phyloP scores from a whole-genome alignment of 345 rosid species.

The Euphorbia pulcherrima region DNA sequence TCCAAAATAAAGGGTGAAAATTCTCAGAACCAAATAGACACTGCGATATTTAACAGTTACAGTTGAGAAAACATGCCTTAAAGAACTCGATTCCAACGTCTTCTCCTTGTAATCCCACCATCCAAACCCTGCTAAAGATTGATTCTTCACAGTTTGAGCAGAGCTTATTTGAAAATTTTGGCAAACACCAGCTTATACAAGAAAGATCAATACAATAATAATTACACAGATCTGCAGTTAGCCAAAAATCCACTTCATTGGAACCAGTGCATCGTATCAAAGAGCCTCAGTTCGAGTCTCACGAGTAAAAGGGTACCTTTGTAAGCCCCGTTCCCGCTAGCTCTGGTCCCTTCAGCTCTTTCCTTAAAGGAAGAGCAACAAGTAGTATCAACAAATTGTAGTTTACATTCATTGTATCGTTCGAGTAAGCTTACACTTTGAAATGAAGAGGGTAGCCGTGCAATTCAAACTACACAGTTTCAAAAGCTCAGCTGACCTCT shows the following conservation, averaged over 20 bases:
- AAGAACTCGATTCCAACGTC: too few species aligned
- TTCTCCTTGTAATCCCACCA: slow-evolving; percentile 5
- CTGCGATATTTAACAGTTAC: too few species aligned
- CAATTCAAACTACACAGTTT: slow-evolving; percentile 33
- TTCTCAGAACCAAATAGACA: too few species aligned
- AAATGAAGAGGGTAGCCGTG: slow-evolving; percentile 25
- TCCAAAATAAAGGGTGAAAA: background rate
- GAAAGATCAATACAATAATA: background rate
- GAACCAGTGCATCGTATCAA: slow-evolving; percentile 2
- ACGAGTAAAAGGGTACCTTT: too few species aligned
- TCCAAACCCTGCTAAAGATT: slow-evolving; percentile 1
- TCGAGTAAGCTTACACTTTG: slow-evolving; percentile 32
- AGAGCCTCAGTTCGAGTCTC: slow-evolving; percentile 6
- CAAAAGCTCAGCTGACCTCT: slow-evolving; percentile 29
- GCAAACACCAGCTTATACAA: slow-evolving; percentile 6
- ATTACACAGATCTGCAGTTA: slow-evolving; percentile 1
- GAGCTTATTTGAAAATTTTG: slow-evolving; percentile 10
- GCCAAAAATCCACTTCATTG: slow-evolving; percentile 16
- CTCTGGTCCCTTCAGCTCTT: too few species aligned
- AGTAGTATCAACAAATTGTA: slow-evolving; percentile 19
- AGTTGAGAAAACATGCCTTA: too few species aligned
- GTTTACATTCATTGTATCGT: slow-evolving; percentile 27
- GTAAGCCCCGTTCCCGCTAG: too few species aligned
- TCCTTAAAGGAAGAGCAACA: too few species aligned
- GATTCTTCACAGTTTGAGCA: background rate